These are phyloP conservation scores for Camelina laxa DNA, from an alignment of 345 rosid genomes.

Conservation along the genomic window DNA sequence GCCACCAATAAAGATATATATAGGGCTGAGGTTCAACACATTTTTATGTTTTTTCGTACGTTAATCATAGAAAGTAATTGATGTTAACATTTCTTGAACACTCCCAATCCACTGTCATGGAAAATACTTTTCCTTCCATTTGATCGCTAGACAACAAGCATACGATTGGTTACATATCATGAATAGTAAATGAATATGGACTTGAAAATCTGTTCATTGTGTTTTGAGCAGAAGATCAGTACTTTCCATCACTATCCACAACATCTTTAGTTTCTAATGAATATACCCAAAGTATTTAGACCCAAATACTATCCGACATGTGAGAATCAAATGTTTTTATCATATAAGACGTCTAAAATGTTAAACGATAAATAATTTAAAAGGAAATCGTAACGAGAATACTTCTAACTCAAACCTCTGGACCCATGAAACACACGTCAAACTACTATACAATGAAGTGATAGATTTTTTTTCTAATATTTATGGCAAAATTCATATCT, in stretches of 20 bases:
- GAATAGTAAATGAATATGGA: too few relatives aligned
- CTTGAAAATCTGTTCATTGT: too few relatives aligned
- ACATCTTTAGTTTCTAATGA: background rate
- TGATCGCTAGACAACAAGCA: background rate
- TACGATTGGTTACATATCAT: background rate
- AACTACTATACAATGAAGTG: conserved; percentile 11
- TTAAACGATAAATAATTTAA: background rate
- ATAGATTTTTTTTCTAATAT: conserved; percentile 2
- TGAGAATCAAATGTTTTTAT: background rate
- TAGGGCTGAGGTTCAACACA: background rate
- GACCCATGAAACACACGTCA: conserved; percentile 1
- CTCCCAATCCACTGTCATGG: conserved; percentile 17
- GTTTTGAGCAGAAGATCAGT: conserved; percentile 1
- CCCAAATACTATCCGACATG: background rate
- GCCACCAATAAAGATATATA: conserved; percentile 33
- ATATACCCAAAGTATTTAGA: background rate
- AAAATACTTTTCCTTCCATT: conserved; percentile 13
- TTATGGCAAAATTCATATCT: background rate
- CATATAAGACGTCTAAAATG: background rate
- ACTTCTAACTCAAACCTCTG: background rate
- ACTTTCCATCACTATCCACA: conserved; percentile 31
- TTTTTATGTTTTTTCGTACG: background rate
- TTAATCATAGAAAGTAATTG: conserved; percentile 27
- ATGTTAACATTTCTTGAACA: conserved; percentile 13
- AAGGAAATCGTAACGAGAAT: background rate